Base-by-base conservation (phyloP, 2,329 filamentous ascomycete species). In the Pseudogymnoascus sp. region DNA sequence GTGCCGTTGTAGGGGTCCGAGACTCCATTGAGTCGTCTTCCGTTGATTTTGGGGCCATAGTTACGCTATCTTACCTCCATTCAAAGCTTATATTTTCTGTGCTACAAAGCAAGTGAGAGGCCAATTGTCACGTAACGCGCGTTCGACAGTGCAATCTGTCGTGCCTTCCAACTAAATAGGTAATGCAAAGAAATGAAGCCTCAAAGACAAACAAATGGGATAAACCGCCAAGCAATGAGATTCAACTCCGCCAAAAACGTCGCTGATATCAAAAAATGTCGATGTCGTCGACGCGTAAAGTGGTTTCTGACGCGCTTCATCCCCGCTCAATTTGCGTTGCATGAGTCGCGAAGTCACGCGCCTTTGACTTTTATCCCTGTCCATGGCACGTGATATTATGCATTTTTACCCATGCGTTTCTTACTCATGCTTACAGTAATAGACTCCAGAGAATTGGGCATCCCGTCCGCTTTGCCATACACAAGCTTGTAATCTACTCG, bases 11-110 rank as follows among this genome's bases (percentile, higher is more conserved):
- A 29, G 60, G 60, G 24, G 26, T 35, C 33, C 44, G 44, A 36
- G 60, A 61, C 47, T 54, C 47, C 47, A 54, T 33, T 10, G 47
- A 54, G 29, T 54, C 47, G 35, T 21, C 47, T 54, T 33, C 47
- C 3, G 47, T 35, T 13, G 47, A 35, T 33, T 54, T 54, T 54
- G 15, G 47, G 29, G 47, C 47, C 47, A 54, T 54, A n/a, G 47
- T 29, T 54, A 54, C 29, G 29, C 47, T 54, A 21, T 21, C 21
- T 21, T 21, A 7, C 13, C 24, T 31, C 44, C 11, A 29, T 50
- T 8, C 7, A 15, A 50, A 6, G 26, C 24, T n/a, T 50, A n/a
- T 15, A 24, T 50, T 50, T 31, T 10, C 13, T 24, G 10, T 24
- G 41, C 41, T n/a, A 7, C 21, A 26, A 26, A 9, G 41, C 21